A percentile compares a stretch with the other conserved stretches of the same genome.
Evolutionary conservation across 352 stramenopile species (phyloP).

Genomic region (Blastocystis sp.): DNA sequence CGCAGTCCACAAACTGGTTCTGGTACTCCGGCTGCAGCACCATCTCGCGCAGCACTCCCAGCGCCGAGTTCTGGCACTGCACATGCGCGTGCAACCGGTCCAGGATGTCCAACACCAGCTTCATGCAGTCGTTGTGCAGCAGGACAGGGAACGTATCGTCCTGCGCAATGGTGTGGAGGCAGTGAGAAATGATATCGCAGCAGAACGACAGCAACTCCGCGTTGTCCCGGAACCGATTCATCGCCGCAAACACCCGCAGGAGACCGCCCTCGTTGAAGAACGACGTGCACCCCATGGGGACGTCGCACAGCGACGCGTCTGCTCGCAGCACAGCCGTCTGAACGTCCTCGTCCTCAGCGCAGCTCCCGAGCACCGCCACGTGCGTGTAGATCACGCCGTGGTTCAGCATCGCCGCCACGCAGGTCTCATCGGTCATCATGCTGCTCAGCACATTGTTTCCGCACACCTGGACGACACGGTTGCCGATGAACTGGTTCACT

Average conservation of each 20-base stretch:
- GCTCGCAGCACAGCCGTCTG: not conserved
- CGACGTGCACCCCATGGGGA: conserved; percentile 37
- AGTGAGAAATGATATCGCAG: conserved; percentile 48
- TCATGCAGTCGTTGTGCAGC: conserved; percentile 57
- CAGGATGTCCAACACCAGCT: conserved; percentile 53
- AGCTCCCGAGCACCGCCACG: conserved; percentile 6
- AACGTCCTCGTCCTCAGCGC: not conserved
- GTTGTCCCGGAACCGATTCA: not conserved
- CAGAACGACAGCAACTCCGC: conserved; percentile 36
- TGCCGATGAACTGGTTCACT: not conserved
- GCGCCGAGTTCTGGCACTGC: conserved; percentile 6
- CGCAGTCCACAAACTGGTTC: conserved; percentile 32
- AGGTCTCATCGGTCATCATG: not conserved
- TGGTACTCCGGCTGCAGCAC: conserved; percentile 52
- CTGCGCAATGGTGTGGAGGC: not conserved
- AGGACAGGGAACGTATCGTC: conserved; percentile 51
- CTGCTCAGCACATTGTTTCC: not conserved
- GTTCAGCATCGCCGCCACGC: conserved; percentile 53
- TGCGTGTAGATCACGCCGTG: conserved; percentile 18
- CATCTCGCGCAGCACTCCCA: conserved; percentile 34
- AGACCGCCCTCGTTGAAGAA: conserved; percentile 59
- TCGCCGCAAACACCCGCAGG: conserved; percentile 40
- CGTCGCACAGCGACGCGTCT: not conserved
- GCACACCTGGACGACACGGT: not conserved
- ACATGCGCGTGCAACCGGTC: conserved; percentile 10